Evolutionary conservation across 306 rosid species (phyloP).

Genomic region (Ormosia emarginata): DNA sequence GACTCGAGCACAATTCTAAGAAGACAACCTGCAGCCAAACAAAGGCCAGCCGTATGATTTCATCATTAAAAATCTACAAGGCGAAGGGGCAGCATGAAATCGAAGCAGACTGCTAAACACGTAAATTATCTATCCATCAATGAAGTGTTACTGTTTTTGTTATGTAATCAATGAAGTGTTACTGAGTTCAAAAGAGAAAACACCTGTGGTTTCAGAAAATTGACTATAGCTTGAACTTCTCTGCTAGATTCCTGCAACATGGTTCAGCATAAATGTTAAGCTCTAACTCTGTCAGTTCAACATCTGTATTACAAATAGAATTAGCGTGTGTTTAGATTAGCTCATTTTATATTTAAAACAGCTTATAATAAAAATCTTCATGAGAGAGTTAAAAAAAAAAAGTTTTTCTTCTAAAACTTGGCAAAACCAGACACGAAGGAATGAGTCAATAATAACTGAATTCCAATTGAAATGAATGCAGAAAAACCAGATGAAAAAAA

Average conservation of each 20-base stretch:
- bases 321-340: not conserved
- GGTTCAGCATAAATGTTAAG: constrained; percentile 16
- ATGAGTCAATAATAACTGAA: not conserved
- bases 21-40: constrained; percentile 72
- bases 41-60: constrained; percentile 16
- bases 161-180: constrained; percentile 7
- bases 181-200: constrained; percentile 28
- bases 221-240: constrained; percentile 75
- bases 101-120: constrained; percentile 34
- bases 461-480: not conserved
- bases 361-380: not conserved
- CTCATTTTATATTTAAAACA: not conserved
- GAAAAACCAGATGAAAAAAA: not conserved
- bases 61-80: not conserved
- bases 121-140: constrained; percentile 22
- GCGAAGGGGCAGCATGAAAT: not conserved
- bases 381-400: not conserved
- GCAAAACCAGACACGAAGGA: not conserved
- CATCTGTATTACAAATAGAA: not conserved
- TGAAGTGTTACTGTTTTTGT: not conserved
- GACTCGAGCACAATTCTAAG: constrained; percentile 85
- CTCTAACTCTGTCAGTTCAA: not conserved
- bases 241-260: constrained; percentile 74
- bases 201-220: constrained; percentile 85
- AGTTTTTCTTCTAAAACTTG: not conserved